Percentiles rank a stretch among this genome's conserved stretches.
Conservation (phyloP, 2,329 filamentous ascomycete species). For the Cladosporium phlei region DNA sequence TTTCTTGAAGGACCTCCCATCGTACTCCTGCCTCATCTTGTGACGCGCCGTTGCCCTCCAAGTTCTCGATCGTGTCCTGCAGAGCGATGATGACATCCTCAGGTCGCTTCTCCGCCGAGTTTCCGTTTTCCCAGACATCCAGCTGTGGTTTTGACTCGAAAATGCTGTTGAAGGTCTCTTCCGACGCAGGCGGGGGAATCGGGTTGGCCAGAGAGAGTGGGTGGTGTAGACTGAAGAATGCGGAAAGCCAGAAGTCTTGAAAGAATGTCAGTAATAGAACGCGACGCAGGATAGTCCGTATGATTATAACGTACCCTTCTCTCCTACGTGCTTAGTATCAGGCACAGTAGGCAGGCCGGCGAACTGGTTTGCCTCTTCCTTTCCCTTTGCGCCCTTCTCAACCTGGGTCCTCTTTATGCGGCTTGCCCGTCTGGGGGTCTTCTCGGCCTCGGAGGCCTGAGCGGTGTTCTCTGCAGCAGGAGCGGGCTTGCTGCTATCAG, state of each 20-base stretch:
- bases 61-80: conserved; percentile 35
- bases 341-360: conserved; percentile 67
- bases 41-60: conserved; percentile 33
- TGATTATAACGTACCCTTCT: conserved; percentile 20
- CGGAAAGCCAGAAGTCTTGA: conserved; percentile 77
- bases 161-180: conserved; percentile 77
- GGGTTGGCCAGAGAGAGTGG: conserved; percentile 84
- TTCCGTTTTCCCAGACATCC: conserved; percentile 39
- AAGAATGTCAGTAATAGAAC: conserved; percentile 13
- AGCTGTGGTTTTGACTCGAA: conserved; percentile 56
- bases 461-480: conserved; percentile 17
- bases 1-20: conserved; percentile 36
- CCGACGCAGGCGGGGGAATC: conserved; percentile 66
- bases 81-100: conserved; percentile 44
- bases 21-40: conserved; percentile 34
- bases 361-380: conserved; percentile 42
- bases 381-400: conserved; percentile 19
- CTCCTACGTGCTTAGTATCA: conserved; percentile 66
- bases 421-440: conserved; percentile 13
- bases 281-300: too few species aligned
- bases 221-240: conserved; percentile 93
- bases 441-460: conserved; percentile 4
- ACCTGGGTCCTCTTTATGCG: conserved; percentile 22
- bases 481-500: conserved; percentile 32
- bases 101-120: conserved; percentile 40